Base-by-base conservation (phyloP, 2,329 filamentous ascomycete species). In the Pestalotiopsis sp. region DNA sequence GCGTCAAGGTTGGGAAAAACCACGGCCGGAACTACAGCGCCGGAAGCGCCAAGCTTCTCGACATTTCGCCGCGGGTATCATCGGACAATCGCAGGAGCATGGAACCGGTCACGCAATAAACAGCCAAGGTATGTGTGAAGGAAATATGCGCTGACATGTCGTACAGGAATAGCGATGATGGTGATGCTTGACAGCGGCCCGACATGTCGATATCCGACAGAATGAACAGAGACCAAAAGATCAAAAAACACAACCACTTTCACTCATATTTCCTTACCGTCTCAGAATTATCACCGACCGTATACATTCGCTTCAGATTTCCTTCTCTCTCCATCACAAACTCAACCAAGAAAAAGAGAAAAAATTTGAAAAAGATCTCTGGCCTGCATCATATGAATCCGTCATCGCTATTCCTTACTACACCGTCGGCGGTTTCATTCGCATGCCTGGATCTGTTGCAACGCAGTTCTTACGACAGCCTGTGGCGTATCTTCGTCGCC, bases 11-110 rank as follows among this genome's bases (percentile, higher is more conserved):
- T 64, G 88, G 88, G 68, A 88, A 85, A 74, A 84, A 86, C 11
- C 92, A 95, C 73, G 88, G 84, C 23, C 87, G 91, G 66, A 91
- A 91, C 71, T 90, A 94, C 75, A 95, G 92, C 75, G 91, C 92
- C 59, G 93, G 93, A 64, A 95, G 92, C 75, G 92, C 92, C 12
- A 92, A 89, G 79, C 80, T 95, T 65, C 81, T 96, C 64, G 90
- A 94, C 64, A 85, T 95, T 61, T 85, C 86, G 23, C 85, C 88
- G 25, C 84, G 86, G 31, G 77, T 78, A 59, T 91, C 88, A 25
- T 79, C 81, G 13, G 89, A 90, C 71, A 81, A 79, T 57, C 84
- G 81, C 76, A 79, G 79, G 72, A 78, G 76, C 65, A 64, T 75
- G 72, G 75, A 79, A 70, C 72, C 75, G 70, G 72, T 72, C 27